These are phyloP conservation scores for Lachnum nothofagi DNA, from an alignment of 2,329 filamentous ascomycete species.

Conservation along the genomic window DNA sequence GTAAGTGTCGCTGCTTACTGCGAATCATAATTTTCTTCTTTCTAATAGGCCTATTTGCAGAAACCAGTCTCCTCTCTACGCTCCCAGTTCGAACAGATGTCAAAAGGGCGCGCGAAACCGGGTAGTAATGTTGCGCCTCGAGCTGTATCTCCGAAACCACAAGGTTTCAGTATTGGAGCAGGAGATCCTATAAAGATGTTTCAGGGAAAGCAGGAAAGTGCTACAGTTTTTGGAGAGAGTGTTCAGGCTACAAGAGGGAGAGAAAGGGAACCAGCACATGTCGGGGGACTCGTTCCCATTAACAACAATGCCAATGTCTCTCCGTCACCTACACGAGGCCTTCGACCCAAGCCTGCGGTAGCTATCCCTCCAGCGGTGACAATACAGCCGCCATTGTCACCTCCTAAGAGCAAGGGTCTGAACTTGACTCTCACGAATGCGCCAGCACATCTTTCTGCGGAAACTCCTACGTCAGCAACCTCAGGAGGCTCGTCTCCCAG, in stretches of 20 bases:
- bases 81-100: slow-evolving; percentile 76
- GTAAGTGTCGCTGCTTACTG: slow-evolving; percentile 41
- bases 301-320: slow-evolving; percentile 22
- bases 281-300: slow-evolving; percentile 23
- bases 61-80: slow-evolving; percentile 77
- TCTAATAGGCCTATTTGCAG: slow-evolving; percentile 39
- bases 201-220: slow-evolving; percentile 18
- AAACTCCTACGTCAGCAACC: slow-evolving; percentile 34
- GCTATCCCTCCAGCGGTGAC: slow-evolving; percentile 52
- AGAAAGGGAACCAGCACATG: slow-evolving; percentile 20
- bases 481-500: slow-evolving; percentile 36
- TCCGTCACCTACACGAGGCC: slow-evolving; percentile 24
- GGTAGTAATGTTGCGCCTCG: slow-evolving; percentile 28
- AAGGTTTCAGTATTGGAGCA: slow-evolving; percentile 10
- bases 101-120: slow-evolving; percentile 40
- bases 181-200: slow-evolving; percentile 17
- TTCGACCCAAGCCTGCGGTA: slow-evolving; percentile 19
- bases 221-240: slow-evolving; percentile 15
- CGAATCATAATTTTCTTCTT: neutral
- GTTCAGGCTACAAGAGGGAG: slow-evolving; percentile 23
- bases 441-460: slow-evolving; percentile 26
- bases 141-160: slow-evolving; percentile 27
- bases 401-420: slow-evolving; percentile 44
- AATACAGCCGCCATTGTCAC: slow-evolving; percentile 66
- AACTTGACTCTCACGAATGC: slow-evolving; percentile 24